A percentile compares a stretch with the other conserved stretches of the same genome.
Evolutionary conservation across 306 rosid species (phyloP).

Genomic region (Vigna trinervia): DNA sequence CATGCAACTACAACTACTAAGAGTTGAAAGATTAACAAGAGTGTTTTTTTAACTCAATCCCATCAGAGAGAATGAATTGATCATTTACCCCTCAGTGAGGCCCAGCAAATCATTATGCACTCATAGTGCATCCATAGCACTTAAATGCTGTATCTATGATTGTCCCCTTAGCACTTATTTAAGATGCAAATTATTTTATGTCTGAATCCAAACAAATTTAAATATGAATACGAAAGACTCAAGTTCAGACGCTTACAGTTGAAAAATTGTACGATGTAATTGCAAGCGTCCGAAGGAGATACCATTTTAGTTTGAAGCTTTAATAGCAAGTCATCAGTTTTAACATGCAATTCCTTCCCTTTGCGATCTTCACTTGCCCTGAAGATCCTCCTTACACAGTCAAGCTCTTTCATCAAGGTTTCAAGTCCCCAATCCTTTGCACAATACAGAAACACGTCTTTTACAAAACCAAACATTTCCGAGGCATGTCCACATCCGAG

Average conservation of each 20-base stretch:
- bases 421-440: slow-evolving; percentile 96
- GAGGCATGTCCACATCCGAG: slow-evolving; percentile 90
- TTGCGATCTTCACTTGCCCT: slow-evolving; percentile 84
- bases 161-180: slow-evolving; percentile 5
- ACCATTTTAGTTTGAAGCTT: slow-evolving; percentile 71
- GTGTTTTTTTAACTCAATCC: slow-evolving; percentile 26
- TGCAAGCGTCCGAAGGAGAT: slow-evolving; percentile 92
- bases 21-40: not conserved
- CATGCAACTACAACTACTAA: not conserved
- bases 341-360: slow-evolving; percentile 84
- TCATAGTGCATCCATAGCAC: slow-evolving; percentile 22
- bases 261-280: slow-evolving; percentile 78
- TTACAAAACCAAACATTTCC: slow-evolving; percentile 98
- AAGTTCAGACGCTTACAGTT: slow-evolving; percentile 66
- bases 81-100: not conserved
- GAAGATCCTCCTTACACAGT: slow-evolving; percentile 86
- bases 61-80: not conserved
- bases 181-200: not conserved
- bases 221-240: slow-evolving; percentile 3
- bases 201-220: not conserved
- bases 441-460: slow-evolving; percentile 82
- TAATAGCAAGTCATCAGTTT: slow-evolving; percentile 69
- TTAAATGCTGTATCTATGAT: slow-evolving; percentile 9
- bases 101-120: slow-evolving; percentile 22
- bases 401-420: slow-evolving; percentile 86